Conservation (phyloP, 2,329 filamentous ascomycete genomes). For the Colletotrichum aenigma region DNA sequence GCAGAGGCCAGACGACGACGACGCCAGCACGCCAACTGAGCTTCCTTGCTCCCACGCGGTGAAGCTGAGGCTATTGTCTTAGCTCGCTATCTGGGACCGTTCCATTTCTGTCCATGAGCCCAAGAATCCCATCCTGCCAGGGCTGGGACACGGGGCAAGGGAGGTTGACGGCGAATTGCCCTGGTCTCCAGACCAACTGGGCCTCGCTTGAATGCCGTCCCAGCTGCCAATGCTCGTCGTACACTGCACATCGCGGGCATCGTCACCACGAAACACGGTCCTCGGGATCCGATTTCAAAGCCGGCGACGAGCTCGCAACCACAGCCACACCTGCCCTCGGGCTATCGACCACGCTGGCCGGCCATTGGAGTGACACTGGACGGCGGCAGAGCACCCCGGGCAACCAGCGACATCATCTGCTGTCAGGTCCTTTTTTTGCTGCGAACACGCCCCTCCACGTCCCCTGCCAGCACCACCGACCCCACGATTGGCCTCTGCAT, state of each 20-base stretch:
- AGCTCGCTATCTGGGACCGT: background rate
- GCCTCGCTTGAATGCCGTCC: background rate
- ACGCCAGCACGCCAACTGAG: constrained; percentile 6
- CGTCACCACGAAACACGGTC: background rate
- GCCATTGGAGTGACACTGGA: constrained; percentile 17
- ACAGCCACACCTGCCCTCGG: constrained; percentile 1
- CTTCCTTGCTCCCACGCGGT: constrained; percentile 12
- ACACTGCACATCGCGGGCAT: background rate
- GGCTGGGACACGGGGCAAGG: background rate
- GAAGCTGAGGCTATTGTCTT: constrained; percentile 1
- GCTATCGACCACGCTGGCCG: background rate
- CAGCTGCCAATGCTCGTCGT: background rate
- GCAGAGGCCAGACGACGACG: background rate
- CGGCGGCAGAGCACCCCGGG: constrained; percentile 17
- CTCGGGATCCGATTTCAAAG: background rate
- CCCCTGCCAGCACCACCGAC: background rate
- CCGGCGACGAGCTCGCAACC: background rate
- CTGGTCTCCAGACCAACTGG: background rate
- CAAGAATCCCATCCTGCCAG: background rate
- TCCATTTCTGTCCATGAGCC: background rate
- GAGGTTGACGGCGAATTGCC: background rate
- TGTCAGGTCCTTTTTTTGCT: constrained; percentile 12
- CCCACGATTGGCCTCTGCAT: constrained; percentile 1
- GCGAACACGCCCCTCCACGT: constrained; percentile 11
- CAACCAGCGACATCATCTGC: constrained; percentile 17